These are phyloP conservation scores for Chlorella sp. DNA, from an alignment of 139 green algal genomes.

Conservation along the genomic window DNA sequence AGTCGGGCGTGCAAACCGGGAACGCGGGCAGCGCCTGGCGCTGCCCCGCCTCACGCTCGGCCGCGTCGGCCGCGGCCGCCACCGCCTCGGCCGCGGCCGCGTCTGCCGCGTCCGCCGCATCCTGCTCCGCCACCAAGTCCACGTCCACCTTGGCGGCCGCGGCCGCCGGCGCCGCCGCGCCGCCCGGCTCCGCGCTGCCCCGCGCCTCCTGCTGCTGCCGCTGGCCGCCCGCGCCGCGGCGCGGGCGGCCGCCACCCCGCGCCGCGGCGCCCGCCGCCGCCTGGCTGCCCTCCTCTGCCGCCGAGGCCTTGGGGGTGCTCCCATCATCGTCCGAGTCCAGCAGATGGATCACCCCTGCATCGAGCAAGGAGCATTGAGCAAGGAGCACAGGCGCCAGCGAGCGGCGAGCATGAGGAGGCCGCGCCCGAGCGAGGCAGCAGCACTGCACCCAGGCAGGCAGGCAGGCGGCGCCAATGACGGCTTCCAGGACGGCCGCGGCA, in stretches of 20 bases:
- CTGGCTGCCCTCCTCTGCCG: neutral
- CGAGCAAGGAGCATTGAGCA: too few species aligned
- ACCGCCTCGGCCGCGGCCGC: neutral
- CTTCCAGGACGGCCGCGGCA: too few species aligned
- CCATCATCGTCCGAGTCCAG: neutral
- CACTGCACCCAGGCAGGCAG: neutral
- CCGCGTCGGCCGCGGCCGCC: neutral
- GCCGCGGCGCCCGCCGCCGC: neutral
- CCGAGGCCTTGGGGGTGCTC: neutral
- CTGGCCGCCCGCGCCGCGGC: neutral
- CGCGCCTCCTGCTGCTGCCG: neutral
- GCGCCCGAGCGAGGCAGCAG: neutral
- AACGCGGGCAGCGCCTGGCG: conserved; percentile 20
- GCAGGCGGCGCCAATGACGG: too few species aligned
- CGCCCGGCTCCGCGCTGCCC: neutral
- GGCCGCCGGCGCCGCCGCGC: neutral
- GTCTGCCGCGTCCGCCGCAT: neutral
- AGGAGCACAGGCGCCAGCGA: neutral
- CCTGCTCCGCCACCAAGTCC: too few species aligned
- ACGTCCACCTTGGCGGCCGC: too few species aligned
- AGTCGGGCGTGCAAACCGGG: conserved; percentile 23
- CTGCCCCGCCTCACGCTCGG: neutral
- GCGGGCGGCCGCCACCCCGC: too few species aligned
- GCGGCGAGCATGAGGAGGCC: neutral
- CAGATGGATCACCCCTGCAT: neutral